phyloP scores from a whole-genome alignment of 805 yeast species.

The Metschnikowia sp. region DNA sequence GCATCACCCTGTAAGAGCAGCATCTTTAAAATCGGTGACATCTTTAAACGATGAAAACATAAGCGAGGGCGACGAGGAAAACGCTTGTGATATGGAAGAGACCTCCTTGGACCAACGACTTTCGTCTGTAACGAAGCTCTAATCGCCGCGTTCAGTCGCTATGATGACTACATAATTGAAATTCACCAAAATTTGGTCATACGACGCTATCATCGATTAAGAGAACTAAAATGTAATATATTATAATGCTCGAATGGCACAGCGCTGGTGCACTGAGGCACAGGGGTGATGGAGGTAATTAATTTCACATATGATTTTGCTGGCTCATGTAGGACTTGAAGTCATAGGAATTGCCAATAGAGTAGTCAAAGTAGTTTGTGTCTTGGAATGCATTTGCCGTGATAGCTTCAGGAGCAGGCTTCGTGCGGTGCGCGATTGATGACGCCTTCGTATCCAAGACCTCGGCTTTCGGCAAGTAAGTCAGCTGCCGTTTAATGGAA shows the following conservation, averaged over 20 bases:
- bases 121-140: not conserved
- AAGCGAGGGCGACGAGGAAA: conserved; percentile 18
- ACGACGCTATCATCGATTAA: no score
- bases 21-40: conserved; percentile 27
- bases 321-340: conserved; percentile 37
- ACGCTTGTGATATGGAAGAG: not conserved
- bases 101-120: not conserved
- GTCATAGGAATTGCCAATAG: conserved; percentile 30
- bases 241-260: no score
- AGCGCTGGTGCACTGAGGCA: not conserved
- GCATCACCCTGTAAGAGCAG: conserved; percentile 26
- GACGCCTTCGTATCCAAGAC: not conserved
- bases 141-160: not conserved
- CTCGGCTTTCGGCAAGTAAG: not conserved
- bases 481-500: conserved; percentile 4
- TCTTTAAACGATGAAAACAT: conserved; percentile 27
- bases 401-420: not conserved
- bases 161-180: no score
- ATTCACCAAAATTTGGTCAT: no score
- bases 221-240: no score
- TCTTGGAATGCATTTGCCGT: conserved; percentile 9
- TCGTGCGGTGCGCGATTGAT: not conserved
- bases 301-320: conserved; percentile 3
- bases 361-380: conserved; percentile 35
- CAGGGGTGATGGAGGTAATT: not conserved